Percentiles rank a stretch among this genome's conserved stretches.
Evolutionary conservation across 2,329 filamentous ascomycete species (phyloP).

Genomic region (Paraconiothyrium brasiliense): DNA sequence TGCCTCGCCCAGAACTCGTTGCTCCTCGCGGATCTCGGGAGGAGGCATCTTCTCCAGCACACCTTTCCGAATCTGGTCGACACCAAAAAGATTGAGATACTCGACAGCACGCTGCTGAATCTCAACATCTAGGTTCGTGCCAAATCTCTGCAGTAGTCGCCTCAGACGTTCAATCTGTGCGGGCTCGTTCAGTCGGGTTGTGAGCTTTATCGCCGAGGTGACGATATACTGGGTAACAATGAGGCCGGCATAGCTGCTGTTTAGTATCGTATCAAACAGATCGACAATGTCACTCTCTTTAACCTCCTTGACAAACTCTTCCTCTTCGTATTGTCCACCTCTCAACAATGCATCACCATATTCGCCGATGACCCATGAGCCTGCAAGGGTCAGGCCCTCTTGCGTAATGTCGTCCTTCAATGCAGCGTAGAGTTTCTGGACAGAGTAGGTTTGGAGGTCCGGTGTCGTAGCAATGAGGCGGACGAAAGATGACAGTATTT

Average conservation of each 20-base stretch:
- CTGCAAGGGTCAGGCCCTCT: slow-evolving; percentile 91
- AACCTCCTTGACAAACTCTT: slow-evolving; percentile 84
- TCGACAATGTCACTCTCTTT: slow-evolving; percentile 91
- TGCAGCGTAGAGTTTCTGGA: slow-evolving; percentile 90
- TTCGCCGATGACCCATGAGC: slow-evolving; percentile 97
- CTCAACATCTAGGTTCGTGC: slow-evolving; percentile 91
- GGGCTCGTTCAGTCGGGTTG: slow-evolving; percentile 82
- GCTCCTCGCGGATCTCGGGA: slow-evolving; percentile 95
- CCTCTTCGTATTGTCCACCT: slow-evolving; percentile 92
- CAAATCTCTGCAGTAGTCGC: slow-evolving; percentile 77
- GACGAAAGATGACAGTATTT: slow-evolving; percentile 95
- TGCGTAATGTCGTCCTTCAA: slow-evolving; percentile 98
- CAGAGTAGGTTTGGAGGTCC: slow-evolving; percentile 94
- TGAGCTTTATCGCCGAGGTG: slow-evolving; percentile 93
- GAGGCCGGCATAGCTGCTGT: slow-evolving; percentile 93
- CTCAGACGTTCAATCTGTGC: slow-evolving; percentile 88
- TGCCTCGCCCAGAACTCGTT: slow-evolving; percentile 85
- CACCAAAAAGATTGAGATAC: slow-evolving; percentile 92
- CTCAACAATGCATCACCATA: slow-evolving; percentile 90
- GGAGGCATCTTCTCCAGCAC: slow-evolving; percentile 98
- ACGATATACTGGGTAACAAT: slow-evolving; percentile 95
- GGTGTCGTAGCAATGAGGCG: slow-evolving; percentile 93
- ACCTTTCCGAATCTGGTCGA: slow-evolving; percentile 85
- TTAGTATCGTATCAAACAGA: slow-evolving; percentile 89
- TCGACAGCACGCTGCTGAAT: slow-evolving; percentile 96